These are phyloP conservation scores for Auriscalpium orientale DNA, from an alignment of 768 basidiomycete species.

Conservation along the genomic window DNA sequence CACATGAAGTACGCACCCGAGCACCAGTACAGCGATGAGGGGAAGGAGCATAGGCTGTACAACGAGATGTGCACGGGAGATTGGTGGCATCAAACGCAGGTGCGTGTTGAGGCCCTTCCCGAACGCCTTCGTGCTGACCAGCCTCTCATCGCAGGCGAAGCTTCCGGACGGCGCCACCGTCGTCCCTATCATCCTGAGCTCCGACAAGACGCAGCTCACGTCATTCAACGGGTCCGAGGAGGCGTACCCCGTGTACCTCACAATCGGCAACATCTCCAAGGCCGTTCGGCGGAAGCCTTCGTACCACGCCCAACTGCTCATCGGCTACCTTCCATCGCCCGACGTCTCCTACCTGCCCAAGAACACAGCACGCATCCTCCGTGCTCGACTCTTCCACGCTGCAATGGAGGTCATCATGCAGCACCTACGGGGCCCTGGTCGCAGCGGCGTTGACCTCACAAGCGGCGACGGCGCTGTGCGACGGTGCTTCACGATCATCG, in stretches of 20 bases:
- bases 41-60: not conserved
- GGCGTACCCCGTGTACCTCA: slow-evolving; percentile 25
- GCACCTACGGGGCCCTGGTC: slow-evolving; percentile 5
- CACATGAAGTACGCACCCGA: slow-evolving; percentile 3
- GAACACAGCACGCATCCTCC: not conserved
- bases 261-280: slow-evolving; percentile 21
- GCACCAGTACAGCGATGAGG: not conserved
- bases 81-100: slow-evolving; percentile 11
- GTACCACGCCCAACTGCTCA: slow-evolving; percentile 10
- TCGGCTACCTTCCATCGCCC: slow-evolving; percentile 20
- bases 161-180: slow-evolving; percentile 7
- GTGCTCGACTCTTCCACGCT: slow-evolving; percentile 12
- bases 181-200: slow-evolving; percentile 13
- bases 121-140: not conserved
- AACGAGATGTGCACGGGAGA: slow-evolving; percentile 9
- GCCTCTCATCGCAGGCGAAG: not conserved
- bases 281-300: slow-evolving; percentile 12
- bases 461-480: slow-evolving; percentile 12
- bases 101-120: not conserved
- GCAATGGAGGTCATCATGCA: slow-evolving; percentile 11
- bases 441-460: slow-evolving; percentile 10
- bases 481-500: slow-evolving; percentile 13
- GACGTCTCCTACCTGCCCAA: slow-evolving; percentile 1
- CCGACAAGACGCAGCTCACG: slow-evolving; percentile 17
- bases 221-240: slow-evolving; percentile 13